Percentiles rank a stretch among this genome's conserved stretches.
Evolutionary conservation across 257 asterid species (phyloP).

Genomic region (Lithospermum erythrorhizon): DNA sequence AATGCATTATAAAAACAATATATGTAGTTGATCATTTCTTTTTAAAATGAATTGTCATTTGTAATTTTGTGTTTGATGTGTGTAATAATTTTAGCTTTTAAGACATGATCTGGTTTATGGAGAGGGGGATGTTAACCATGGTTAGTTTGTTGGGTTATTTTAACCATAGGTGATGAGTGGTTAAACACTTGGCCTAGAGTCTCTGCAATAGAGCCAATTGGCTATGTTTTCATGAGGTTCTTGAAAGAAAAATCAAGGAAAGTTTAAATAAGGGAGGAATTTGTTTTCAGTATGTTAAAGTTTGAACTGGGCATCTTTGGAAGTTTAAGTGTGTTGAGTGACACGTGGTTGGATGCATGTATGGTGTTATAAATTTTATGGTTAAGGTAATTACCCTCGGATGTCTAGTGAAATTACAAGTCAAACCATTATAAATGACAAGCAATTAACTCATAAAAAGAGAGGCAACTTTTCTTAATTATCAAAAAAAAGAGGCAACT

Average conservation of each 20-base stretch:
- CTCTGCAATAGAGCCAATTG: constrained; percentile 51
- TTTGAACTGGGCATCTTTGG: background rate
- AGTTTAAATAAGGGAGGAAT: background rate
- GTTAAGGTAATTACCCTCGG: background rate
- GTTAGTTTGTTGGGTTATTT: constrained; percentile 14
- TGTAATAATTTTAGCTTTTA: too few species aligned
- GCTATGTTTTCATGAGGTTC: constrained; percentile 7
- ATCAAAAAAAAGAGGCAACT: too few species aligned
- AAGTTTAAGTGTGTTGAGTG: background rate
- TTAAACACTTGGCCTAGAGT: constrained; percentile 44
- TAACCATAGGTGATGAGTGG: constrained; percentile 19
- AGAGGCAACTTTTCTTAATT: too few species aligned
- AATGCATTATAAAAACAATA: too few species aligned
- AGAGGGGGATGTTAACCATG: constrained; percentile 1
- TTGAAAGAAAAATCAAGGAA: background rate
- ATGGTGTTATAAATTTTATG: background rate
- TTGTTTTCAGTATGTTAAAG: background rate
- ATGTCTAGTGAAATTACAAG: background rate
- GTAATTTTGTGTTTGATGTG: too few species aligned
- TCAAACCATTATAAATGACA: constrained; percentile 4
- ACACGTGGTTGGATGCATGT: constrained; percentile 22
- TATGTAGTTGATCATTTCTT: too few species aligned
- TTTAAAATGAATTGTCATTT: too few species aligned
- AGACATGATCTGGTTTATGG: too few species aligned
- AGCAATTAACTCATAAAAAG: background rate